phyloP scores from a whole-genome alignment of 202 grass and related monocot genomes.

The Panicum hallii region DNA sequence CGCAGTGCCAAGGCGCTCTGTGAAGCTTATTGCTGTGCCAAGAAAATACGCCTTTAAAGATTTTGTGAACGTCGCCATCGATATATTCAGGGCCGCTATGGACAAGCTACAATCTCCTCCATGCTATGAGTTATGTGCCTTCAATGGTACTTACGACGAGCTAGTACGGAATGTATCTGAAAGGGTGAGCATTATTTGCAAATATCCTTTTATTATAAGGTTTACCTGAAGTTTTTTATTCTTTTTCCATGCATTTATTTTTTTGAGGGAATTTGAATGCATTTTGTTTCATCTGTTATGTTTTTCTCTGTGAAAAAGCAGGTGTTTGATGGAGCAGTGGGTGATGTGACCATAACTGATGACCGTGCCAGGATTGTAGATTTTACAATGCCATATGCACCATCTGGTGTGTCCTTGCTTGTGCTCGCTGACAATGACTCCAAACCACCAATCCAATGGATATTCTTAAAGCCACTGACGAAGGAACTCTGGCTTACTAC shows the following conservation, averaged over 20 bases:
- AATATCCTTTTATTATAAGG: background rate
- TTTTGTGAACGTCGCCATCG: conserved; percentile 17
- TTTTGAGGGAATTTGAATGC: no score
- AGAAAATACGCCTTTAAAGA: conserved; percentile 14
- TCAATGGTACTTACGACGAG: conserved; percentile 29
- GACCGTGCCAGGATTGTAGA: conserved; percentile 48
- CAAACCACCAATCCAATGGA: conserved; percentile 49
- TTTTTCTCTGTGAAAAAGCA: conserved; percentile 1
- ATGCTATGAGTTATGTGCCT: background rate
- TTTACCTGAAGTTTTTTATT: background rate
- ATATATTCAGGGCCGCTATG: conserved; percentile 4
- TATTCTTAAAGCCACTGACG: conserved; percentile 67
- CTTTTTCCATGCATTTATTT: background rate
- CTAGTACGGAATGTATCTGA: conserved; percentile 23
- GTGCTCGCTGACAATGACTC: conserved; percentile 50
- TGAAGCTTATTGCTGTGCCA: conserved; percentile 40
- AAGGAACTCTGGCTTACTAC: conserved; percentile 61
- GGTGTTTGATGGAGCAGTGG: conserved; percentile 59
- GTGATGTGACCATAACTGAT: conserved; percentile 66
- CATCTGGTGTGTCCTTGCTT: conserved; percentile 64
- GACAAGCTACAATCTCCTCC: background rate
- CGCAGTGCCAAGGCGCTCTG: background rate
- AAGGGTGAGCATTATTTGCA: conserved; percentile 5
- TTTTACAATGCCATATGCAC: conserved; percentile 66
- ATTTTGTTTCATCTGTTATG: background rate